Conservation (phyloP, 1,284 basidiomycete genomes). For the Pholiota adiposa region DNA sequence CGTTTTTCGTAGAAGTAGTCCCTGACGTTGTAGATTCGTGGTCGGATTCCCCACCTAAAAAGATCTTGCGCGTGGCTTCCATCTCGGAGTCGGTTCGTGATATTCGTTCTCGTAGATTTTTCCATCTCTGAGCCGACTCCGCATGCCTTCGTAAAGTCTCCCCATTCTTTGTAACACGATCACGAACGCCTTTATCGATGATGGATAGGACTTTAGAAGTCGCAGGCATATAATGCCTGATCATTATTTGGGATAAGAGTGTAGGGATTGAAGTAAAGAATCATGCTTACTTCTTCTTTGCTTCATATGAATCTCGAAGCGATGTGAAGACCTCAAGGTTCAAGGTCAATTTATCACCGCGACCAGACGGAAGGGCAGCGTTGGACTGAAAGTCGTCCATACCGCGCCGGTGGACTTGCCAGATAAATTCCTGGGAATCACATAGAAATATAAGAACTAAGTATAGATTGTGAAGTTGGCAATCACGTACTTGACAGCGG, state of each 20-base stretch:
- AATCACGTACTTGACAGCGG: slow-evolving; percentile 70
- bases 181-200: slow-evolving; percentile 89
- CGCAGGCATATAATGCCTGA: slow-evolving; percentile 88
- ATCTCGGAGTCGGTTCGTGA: slow-evolving; percentile 81
- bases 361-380: slow-evolving; percentile 48
- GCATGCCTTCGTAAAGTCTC: slow-evolving; percentile 88
- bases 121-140: slow-evolving; percentile 86
- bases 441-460: neutral
- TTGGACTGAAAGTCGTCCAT: slow-evolving; percentile 50
- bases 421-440: slow-evolving; percentile 73
- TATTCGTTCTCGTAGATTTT: slow-evolving; percentile 76
- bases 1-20: slow-evolving; percentile 50
- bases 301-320: slow-evolving; percentile 75
- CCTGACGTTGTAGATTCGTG: slow-evolving; percentile 69
- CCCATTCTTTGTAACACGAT: slow-evolving; percentile 92
- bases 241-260: slow-evolving; percentile 17
- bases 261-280: slow-evolving; percentile 14
- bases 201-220: slow-evolving; percentile 92
- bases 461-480: slow-evolving; percentile 5
- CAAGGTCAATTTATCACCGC: slow-evolving; percentile 53
- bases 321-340: slow-evolving; percentile 66
- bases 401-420: slow-evolving; percentile 69
- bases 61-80: slow-evolving; percentile 67
- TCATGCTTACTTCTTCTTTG: slow-evolving; percentile 77
- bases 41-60: slow-evolving; percentile 64